These are phyloP conservation scores for Vishniacozyma victoriae DNA, from an alignment of 768 basidiomycete species.

Conservation along the genomic window DNA sequence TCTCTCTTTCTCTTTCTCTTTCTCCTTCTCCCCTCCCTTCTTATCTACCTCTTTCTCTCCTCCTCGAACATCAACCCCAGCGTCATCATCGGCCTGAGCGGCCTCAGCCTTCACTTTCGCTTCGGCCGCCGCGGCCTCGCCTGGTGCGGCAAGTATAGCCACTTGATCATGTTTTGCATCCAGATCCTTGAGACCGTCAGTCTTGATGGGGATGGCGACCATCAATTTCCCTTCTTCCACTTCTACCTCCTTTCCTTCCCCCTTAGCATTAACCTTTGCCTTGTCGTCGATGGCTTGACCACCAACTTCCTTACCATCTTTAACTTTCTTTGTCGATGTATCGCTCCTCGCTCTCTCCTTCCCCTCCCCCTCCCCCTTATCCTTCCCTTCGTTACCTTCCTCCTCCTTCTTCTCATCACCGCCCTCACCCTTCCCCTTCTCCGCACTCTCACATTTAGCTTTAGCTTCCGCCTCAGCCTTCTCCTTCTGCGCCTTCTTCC, in stretches of 20 bases:
- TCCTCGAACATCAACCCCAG: constrained; percentile 1
- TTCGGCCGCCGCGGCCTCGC: neutral
- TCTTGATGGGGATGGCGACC: constrained; percentile 13
- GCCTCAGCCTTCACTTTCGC: too few relatives aligned
- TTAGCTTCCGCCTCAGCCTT: constrained; percentile 17
- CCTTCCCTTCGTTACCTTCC: neutral
- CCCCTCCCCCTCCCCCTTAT: constrained; percentile 4
- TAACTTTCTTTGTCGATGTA: neutral
- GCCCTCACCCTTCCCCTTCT: constrained; percentile 7
- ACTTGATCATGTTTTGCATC: constrained; percentile 20
- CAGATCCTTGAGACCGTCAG: neutral
- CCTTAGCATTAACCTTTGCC: neutral
- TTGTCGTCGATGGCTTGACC: neutral
- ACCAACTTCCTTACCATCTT: constrained; percentile 1
- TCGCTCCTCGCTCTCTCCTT: neutral
- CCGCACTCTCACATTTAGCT: constrained; percentile 8
- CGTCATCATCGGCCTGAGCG: neutral
- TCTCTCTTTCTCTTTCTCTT: neutral
- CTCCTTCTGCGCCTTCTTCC: constrained; percentile 27
- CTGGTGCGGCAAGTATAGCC: constrained; percentile 4
- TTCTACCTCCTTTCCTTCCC: neutral
- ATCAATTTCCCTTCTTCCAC: constrained; percentile 5
- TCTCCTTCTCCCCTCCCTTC: neutral
- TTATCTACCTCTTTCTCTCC: neutral
- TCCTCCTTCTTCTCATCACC: constrained; percentile 8